Base-by-base conservation (phyloP, 2,329 filamentous ascomycete species). In the Elsinoe fawcettii region DNA sequence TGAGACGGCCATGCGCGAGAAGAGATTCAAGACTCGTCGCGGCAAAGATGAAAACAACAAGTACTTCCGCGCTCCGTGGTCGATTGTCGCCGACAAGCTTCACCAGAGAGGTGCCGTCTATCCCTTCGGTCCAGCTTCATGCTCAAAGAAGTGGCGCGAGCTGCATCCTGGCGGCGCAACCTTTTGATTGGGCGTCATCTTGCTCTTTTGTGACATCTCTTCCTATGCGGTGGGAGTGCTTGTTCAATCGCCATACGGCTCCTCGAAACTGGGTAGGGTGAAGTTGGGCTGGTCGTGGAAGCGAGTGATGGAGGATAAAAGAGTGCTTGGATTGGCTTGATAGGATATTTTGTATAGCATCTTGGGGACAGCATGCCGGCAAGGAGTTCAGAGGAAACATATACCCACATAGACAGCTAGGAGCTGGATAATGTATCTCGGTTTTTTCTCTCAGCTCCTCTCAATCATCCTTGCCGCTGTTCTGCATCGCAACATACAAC, bases 61-160 rank as follows among this genome's bases (percentile, higher is more conserved):
- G 49, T 53, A 53, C 32, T 36, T 53, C 49, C 34, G 34, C n/a
- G 30, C 20, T 6, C 49, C 49, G 0, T 85, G 82, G 82, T 82
- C 82, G 70, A 75, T 75, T 57, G 75, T 84, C 20, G 74, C 76
- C 1, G 75, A 80, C 30, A 78, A 76, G 60, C 82, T 85, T 57
- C 67, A 65, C 60, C 63, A 68, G 2, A 66, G 77, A 44, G 79
- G 80, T 2, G 80, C 80, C 6, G 77, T 76, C 2, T 85, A 85
- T 64, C 73, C 74, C 32, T 85, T 84, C 63, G 81, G 80, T 2
- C 79, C 81, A 62, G 76, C 80, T 1, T 84, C 82, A 0, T 83
- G 80, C 63, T 82, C 83, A 67, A 82, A 80, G 70, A 83, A 82
- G 70, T 85, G 80, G 77, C 67, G 73, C 14, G 76, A 82, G 65